Conservation (phyloP, 108 stramenopile species). For the Cyclotella distinguenda region DNA sequence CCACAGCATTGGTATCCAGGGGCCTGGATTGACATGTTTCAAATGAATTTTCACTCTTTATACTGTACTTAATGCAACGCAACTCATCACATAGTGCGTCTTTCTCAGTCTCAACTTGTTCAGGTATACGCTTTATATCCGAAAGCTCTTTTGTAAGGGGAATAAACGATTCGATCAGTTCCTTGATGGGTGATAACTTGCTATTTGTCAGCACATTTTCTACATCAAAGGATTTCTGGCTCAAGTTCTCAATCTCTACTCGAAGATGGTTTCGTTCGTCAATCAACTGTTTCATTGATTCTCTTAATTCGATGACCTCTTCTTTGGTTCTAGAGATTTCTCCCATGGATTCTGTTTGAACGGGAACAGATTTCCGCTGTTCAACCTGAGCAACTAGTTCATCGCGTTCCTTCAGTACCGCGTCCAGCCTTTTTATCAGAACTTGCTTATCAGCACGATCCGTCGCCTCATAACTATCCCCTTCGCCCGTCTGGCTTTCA, state of each 20-base stretch:
- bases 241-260: too few relatives aligned
- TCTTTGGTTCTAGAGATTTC: neutral
- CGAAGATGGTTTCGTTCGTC: too few relatives aligned
- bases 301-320: neutral
- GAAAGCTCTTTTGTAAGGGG: too few relatives aligned
- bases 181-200: too few relatives aligned
- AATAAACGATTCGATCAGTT: too few relatives aligned
- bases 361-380: neutral
- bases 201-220: too few relatives aligned
- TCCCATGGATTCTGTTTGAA: neutral
- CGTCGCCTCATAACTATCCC: neutral
- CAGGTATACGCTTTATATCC: neutral
- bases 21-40: neutral
- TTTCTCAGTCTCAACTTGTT: neutral
- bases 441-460: neutral
- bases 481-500: neutral
- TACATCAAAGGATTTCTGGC: too few relatives aligned
- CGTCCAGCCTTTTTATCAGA: neutral
- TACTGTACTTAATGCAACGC: neutral
- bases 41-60: neutral
- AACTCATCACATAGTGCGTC: neutral
- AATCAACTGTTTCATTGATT: too few relatives aligned
- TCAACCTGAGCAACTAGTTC: conserved; percentile 1
- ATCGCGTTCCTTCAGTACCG: conserved; percentile 1
- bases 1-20: neutral